A percentile compares a stretch with the other conserved stretches of the same genome.
Evolutionary conservation across 306 rosid species (phyloP).

Genomic region (Echinosophora koreensis): DNA sequence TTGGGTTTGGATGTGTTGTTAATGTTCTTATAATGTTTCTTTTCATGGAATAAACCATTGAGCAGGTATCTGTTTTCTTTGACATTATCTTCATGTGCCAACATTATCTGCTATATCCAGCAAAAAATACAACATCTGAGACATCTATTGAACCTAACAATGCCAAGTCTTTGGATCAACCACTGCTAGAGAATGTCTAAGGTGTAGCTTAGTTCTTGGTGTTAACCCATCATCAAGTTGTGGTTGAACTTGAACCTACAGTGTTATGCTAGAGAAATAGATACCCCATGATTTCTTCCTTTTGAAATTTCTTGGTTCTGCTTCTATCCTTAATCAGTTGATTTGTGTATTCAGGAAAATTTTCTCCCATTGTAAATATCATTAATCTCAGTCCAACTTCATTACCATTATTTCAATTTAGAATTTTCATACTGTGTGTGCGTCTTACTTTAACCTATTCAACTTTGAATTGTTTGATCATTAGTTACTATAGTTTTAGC

Average conservation of each 20-base stretch:
- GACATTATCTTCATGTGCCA: conserved; percentile 54
- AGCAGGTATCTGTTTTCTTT: conserved; percentile 68
- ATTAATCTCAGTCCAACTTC: neutral
- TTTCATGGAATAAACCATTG: conserved; percentile 25
- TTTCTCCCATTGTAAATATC: conserved; percentile 35
- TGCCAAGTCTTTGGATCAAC: conserved; percentile 29
- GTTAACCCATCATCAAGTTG: neutral
- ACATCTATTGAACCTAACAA: conserved; percentile 8
- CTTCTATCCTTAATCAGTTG: neutral
- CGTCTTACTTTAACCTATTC: too few relatives aligned
- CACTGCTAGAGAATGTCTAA: conserved; percentile 32
- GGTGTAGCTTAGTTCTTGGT: neutral
- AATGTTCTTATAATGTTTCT: neutral
- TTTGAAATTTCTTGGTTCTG: neutral
- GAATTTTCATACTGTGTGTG: neutral
- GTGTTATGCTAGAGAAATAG: neutral
- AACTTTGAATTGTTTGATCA: too few relatives aligned
- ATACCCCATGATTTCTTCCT: neutral
- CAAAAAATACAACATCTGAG: neutral
- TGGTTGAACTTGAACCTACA: neutral
- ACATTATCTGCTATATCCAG: conserved; percentile 43
- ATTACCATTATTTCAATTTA: neutral
- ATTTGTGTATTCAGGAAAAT: neutral
- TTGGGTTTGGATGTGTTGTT: neutral
- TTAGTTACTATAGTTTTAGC: too few relatives aligned